Percentiles rank a stretch among this genome's conserved stretches.
Evolutionary conservation across 1,139 yeast genomes (phyloP).

Genomic region (Chernovozyma sophiae-reginae): DNA sequence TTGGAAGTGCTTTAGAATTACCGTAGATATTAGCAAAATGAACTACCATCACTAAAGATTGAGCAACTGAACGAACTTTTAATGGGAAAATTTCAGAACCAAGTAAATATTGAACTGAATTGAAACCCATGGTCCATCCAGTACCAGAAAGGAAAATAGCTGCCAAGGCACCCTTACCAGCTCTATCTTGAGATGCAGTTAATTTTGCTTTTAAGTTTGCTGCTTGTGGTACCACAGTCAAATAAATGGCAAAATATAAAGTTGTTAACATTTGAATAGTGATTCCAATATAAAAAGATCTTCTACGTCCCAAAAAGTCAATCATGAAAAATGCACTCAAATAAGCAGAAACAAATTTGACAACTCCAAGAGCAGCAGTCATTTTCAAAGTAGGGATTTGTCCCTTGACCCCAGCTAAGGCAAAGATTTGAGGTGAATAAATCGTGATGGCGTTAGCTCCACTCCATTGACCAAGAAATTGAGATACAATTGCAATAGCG

Average conservation of each 20-base stretch:
- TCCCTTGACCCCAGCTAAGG: slow-evolving; percentile 43
- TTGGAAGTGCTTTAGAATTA: slow-evolving; percentile 55
- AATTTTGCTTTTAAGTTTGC: slow-evolving; percentile 24
- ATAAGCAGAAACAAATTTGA: slow-evolving; percentile 43
- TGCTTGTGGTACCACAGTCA: slow-evolving; percentile 45
- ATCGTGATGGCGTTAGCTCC: slow-evolving; percentile 64
- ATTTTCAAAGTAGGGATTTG: slow-evolving; percentile 32
- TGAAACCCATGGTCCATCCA: slow-evolving; percentile 65
- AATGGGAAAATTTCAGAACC: slow-evolving; percentile 60
- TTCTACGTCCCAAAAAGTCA: slow-evolving; percentile 45
- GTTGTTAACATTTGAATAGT: slow-evolving; percentile 27
- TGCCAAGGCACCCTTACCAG: slow-evolving; percentile 50
- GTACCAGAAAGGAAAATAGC: slow-evolving; percentile 50
- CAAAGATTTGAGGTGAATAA: slow-evolving; percentile 54
- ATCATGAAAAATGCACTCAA: slow-evolving; percentile 44
- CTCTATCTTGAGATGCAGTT: slow-evolving; percentile 28
- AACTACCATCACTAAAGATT: slow-evolving; percentile 51
- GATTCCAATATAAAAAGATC: slow-evolving; percentile 37
- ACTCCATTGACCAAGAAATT: slow-evolving; percentile 57
- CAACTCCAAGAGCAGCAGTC: slow-evolving; percentile 49
- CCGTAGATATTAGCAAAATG: slow-evolving; percentile 61
- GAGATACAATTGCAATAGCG: slow-evolving; percentile 38
- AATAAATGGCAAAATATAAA: slow-evolving; percentile 43
- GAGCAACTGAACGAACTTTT: slow-evolving; percentile 51
- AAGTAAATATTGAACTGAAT: slow-evolving; percentile 53